phyloP scores from a whole-genome alignment of 495 filamentous ascomycete species.

The Friedmanniomyces endolithicus region DNA sequence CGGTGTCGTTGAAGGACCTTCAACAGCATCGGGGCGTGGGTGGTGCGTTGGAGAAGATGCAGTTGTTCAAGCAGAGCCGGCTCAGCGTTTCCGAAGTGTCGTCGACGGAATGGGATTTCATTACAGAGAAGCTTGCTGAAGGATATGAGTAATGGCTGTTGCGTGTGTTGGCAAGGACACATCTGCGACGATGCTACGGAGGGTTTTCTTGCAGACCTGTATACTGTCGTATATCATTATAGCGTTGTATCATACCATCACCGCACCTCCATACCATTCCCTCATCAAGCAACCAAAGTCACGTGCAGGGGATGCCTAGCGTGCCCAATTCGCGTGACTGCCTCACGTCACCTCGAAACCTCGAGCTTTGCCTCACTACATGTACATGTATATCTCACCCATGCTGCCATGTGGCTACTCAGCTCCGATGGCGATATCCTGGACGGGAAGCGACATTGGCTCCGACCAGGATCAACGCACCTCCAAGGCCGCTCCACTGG shows the following conservation, averaged over 20 bases:
- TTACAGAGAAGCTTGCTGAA: slow-evolving; percentile 36
- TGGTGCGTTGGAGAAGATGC: slow-evolving; percentile 61
- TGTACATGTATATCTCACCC: background rate
- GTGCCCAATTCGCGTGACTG: background rate
- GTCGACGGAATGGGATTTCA: slow-evolving; percentile 64
- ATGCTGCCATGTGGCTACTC: slow-evolving; percentile 29
- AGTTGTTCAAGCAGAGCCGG: slow-evolving; percentile 65
- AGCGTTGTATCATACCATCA: too few species aligned
- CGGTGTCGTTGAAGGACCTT: slow-evolving; percentile 56
- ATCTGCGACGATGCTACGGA: too few species aligned
- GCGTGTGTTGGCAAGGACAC: too few species aligned
- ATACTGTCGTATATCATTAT: too few species aligned
- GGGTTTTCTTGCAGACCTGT: too few species aligned
- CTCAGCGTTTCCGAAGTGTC: slow-evolving; percentile 75
- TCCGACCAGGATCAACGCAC: slow-evolving; percentile 26
- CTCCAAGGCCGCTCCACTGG: slow-evolving; percentile 29
- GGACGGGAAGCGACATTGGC: slow-evolving; percentile 29
- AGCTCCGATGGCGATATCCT: slow-evolving; percentile 26
- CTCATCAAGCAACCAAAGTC: background rate
- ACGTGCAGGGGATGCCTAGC: background rate
- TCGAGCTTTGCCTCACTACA: background rate
- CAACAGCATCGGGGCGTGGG: slow-evolving; percentile 47
- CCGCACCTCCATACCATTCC: too few species aligned
- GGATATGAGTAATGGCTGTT: slow-evolving; percentile 7
- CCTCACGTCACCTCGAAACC: background rate